These are phyloP conservation scores for Abelmoschus esculentus DNA, from an alignment of 345 rosid genomes.

Conservation along the genomic window DNA sequence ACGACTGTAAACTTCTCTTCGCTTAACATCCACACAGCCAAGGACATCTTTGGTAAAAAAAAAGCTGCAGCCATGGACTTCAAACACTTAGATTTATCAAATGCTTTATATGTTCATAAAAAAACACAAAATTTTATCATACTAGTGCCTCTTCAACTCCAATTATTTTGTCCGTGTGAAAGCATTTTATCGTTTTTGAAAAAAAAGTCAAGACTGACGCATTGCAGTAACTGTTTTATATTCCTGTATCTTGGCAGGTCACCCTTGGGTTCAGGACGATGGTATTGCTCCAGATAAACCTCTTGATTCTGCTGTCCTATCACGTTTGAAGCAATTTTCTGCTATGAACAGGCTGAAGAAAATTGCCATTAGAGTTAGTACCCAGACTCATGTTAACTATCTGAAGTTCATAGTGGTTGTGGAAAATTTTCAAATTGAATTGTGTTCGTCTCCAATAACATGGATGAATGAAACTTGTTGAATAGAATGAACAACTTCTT, in stretches of 20 bases:
- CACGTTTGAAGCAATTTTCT: conserved; percentile 81
- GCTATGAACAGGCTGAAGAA: conserved; percentile 90
- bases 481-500: neutral
- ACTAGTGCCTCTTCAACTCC: neutral
- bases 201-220: neutral
- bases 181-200: neutral
- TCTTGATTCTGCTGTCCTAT: conserved; percentile 78
- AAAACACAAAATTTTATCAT: neutral
- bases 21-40: neutral
- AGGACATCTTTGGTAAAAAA: neutral
- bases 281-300: conserved; percentile 86
- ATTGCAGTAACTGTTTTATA: neutral
- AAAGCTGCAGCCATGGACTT: neutral
- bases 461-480: neutral
- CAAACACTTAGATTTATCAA: no score
- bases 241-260: conserved; percentile 42
- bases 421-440: neutral
- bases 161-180: neutral
- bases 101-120: no score
- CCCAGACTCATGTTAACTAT: neutral
- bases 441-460: no score
- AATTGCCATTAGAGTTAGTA: conserved; percentile 72
- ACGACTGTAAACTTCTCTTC: no score
- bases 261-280: conserved; percentile 84
- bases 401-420: neutral